Evolutionary conservation across 2,329 filamentous ascomycete genomes (phyloP).

Genomic region (Pseudogymnoascus sp.): DNA sequence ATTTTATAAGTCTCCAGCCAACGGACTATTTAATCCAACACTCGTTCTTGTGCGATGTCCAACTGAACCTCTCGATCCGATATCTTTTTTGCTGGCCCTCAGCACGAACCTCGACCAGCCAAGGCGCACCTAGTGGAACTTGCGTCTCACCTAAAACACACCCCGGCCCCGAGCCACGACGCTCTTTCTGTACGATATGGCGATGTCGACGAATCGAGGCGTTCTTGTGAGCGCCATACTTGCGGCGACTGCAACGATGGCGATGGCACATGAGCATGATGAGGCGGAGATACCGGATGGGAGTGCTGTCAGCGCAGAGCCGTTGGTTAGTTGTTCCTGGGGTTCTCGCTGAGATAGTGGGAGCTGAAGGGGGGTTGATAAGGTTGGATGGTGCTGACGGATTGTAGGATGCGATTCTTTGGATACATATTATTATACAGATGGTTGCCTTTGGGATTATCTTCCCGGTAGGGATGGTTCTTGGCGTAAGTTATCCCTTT

Average conservation of each 20-base stretch:
- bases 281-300: conserved; percentile 56
- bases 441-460: conserved; percentile 81
- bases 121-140: neutral
- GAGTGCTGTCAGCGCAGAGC: conserved; percentile 59
- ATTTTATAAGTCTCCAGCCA: neutral
- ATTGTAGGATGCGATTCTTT: conserved; percentile 68
- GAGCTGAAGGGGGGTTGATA: conserved; percentile 10
- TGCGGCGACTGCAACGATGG: conserved; percentile 13
- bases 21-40: neutral
- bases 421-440: conserved; percentile 89
- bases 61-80: neutral
- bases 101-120: neutral
- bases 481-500: conserved; percentile 56
- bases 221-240: neutral
- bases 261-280: conserved; percentile 37
- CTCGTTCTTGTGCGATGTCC: neutral
- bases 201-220: neutral
- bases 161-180: neutral
- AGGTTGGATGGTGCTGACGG: conserved; percentile 26
- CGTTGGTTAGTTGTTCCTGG: conserved; percentile 48
- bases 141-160: neutral
- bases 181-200: neutral
- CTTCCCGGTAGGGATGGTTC: conserved; percentile 90
- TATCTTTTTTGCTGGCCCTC: neutral
- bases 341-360: neutral